Base-by-base conservation (phyloP, 2,329 filamentous ascomycete species). In the Hypoxylon sp. region DNA sequence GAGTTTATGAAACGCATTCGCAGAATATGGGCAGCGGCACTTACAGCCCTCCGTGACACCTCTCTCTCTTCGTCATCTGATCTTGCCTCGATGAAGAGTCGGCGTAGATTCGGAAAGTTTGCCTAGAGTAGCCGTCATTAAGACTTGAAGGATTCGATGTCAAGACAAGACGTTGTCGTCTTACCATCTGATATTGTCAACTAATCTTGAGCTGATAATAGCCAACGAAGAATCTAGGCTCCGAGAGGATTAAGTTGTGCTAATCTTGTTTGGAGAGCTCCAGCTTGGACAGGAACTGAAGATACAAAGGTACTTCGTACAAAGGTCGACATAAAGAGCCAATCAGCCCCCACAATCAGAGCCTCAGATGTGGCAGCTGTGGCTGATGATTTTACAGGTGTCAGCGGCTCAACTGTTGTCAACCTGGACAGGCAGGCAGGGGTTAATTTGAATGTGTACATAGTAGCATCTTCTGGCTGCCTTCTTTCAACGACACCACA, bases 61-160 rank as follows among this genome's bases (percentile, higher is more conserved):
- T 92, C 90, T 74, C 95, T 90, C 76, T 98, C 95, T 74, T 99
- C 95, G 51, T 90, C 88, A 71, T 98, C 94, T 2, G 91, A 93
- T 56, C 95, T 85, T 26, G 94, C 90, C 78, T 98, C 94, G 49
- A 97, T 94, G 72, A 99, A 98, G 58, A 99, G 88, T 11, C 95
- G 90, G 47, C 95, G 88, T n/a, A 99, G 83, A 72, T 99, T 98
- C 29, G 95, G 95, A 48, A 98, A 86, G 73, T 88, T 93, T 33
- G 89, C 90, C 79, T 90, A 71, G 18, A 7, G 17, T 47, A 15
- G 4, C 10, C 4, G 11, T 20, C 8, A 8, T 21, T 18, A 27
- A 21, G 17, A 33, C 26, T 18, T n/a, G 4, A 43, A 18, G 15
- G 6, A 18, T 7, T 17, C 8, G 10, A n/a, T 10, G 23, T 9